phyloP scores from a whole-genome alignment of 139 green algal species.

The Eudorina sp. region DNA sequence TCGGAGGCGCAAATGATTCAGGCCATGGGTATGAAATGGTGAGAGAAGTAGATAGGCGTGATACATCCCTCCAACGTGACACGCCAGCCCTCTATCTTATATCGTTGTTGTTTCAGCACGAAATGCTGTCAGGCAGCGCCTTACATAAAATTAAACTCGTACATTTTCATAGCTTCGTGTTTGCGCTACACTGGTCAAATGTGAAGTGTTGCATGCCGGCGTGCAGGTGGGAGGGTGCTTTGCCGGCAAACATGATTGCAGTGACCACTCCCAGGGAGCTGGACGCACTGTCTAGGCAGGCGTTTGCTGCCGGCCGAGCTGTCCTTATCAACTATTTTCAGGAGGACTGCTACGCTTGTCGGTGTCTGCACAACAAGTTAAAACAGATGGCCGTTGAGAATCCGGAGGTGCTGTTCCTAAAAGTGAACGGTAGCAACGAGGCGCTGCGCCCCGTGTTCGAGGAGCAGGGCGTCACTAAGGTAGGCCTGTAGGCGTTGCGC shows the following conservation, averaged over 20 bases:
- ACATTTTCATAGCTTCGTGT: no score
- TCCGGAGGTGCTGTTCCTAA: conserved; percentile 73
- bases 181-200: no score
- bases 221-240: conserved; percentile 37
- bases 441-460: conserved; percentile 61
- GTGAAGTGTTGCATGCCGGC: not conserved
- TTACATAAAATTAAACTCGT: no score
- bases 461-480: conserved; percentile 63
- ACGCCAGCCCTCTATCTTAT: not conserved
- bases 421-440: conserved; percentile 62
- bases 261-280: not conserved
- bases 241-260: conserved; percentile 42
- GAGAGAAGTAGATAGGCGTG: not conserved
- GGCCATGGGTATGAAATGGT: conserved; percentile 32
- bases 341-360: conserved; percentile 64
- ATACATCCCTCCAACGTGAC: not conserved
- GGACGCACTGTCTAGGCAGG: not conserved
- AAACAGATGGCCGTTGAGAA: conserved; percentile 69
- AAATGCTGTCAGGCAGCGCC: no score
- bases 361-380: conserved; percentile 71
- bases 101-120: no score
- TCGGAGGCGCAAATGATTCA: not conserved
- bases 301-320: conserved; percentile 29
- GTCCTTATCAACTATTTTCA: conserved; percentile 75
- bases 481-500: conserved; percentile 40